Evolutionary conservation across 75 land plant genomes (phyloP), one percentile per base, ranked within the genome.

Genomic region (Chamaecyparis obtusa): DNA sequence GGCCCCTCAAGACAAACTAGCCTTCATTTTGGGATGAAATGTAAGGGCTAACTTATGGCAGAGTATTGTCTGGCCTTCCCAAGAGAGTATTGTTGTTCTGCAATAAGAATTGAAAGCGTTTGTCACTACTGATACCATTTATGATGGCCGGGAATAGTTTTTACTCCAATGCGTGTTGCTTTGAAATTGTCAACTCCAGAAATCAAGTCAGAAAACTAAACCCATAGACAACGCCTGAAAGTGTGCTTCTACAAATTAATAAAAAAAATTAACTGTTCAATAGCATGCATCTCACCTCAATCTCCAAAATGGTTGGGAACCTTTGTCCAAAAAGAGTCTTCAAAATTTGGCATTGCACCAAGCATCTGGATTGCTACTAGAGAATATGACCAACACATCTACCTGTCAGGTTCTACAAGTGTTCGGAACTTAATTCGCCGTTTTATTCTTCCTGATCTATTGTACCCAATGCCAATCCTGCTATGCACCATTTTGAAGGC

Each of bases 401-500:
- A 32, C 13, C 16, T 55, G 64, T 33, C 36, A 55, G 84, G 56
- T 54, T 93, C 84, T 56, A 94, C 6, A 14, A 95, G 90, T 84
- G 35, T 87, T 56, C 86, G 81, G 85, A 95, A 95, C 86, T 92
- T 95, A 10, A 95, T 93, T 85, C 94, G 86, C 54, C 86, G 89
- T 83, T 95, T 95, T 77, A 95, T 87, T 71, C 93, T 92, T 30
- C 94, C 92, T 79, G 69, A 82, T 75, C 94, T 87, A 55, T 90
- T 92, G 89, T 91, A 95, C 3, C 94, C 96, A 54, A 95, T 92
- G 8, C 94, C 94, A 83, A 92, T 91, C 77, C 90, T 95, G 76
- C 94, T 95, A 43, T 95, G 93, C 87, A 95, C 57, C 89, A 95
- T 67, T 49, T 95, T 95, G 46, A 95, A 85, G 46, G 94, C 96